phyloP scores from a whole-genome alignment of 2,329 filamentous ascomycete genomes.

The Podosphaera xanthii region DNA sequence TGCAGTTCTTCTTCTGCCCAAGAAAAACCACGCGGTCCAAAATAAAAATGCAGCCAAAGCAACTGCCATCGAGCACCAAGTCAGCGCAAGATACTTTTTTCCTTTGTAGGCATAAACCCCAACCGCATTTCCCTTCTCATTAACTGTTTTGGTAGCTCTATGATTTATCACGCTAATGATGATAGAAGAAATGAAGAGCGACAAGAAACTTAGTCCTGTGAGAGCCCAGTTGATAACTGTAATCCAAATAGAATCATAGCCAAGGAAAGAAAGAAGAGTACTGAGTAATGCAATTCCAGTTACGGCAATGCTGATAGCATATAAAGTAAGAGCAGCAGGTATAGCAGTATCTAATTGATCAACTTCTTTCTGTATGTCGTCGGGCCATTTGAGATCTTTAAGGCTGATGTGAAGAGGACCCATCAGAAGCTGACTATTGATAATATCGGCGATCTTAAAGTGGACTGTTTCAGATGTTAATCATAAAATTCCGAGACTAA shows the following conservation, averaged over 20 bases:
- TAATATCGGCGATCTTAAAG: conserved; percentile 28
- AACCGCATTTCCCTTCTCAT: conserved; percentile 15
- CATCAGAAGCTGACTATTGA: conserved; percentile 25
- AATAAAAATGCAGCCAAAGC: conserved; percentile 18
- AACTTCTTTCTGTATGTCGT: conserved; percentile 29
- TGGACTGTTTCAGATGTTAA: conserved; percentile 13
- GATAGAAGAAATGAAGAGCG: conserved; percentile 50
- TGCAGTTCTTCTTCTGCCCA: conserved; percentile 6
- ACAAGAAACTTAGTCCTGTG: conserved; percentile 23
- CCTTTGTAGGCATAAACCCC: conserved; percentile 21
- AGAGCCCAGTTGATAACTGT: conserved; percentile 27
- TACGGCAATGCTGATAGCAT: conserved; percentile 31
- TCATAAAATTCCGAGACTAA: neutral
- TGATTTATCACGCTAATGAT: conserved; percentile 41
- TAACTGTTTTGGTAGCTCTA: conserved; percentile 27
- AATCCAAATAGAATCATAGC: conserved; percentile 20
- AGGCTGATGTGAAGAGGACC: conserved; percentile 22
- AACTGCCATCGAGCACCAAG: conserved; percentile 30
- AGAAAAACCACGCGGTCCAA: conserved; percentile 13
- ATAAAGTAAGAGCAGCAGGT: conserved; percentile 32
- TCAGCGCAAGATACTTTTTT: conserved; percentile 30
- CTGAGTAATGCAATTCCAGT: conserved; percentile 26
- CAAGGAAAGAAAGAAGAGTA: conserved; percentile 22
- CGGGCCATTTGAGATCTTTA: conserved; percentile 30
- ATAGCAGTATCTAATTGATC: conserved; percentile 25